Evolutionary conservation across 73 alveolate genomes (phyloP), one percentile per base, ranked within the genome.

Genomic region (Paramecium sexaurelia): DNA sequence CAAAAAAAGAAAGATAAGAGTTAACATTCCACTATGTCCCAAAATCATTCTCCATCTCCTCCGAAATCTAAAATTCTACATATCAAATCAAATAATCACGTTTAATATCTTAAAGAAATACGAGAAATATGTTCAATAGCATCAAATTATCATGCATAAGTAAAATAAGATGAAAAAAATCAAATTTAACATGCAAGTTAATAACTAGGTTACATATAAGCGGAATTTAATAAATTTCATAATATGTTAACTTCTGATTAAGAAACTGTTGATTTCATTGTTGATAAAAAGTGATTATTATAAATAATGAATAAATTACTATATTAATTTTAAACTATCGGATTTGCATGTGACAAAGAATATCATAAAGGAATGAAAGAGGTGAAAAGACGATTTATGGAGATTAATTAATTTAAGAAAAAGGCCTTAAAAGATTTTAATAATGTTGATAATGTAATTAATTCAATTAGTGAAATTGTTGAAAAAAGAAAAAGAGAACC

Each of bases 171-270:
- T 78, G 40, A 78, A 39, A 41, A 19, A 19, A 41, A 78, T n/a
- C 45, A 78, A 41, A 78, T 78, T 17, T 29, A 78, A 13, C 61
- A 78, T 22, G 29, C 90, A 8, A 22, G 39, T 24, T 20, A 78
- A 22, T 15, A 78, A 17, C 36, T 78, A 4, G 55, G 55, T 40
- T 32, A 22, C 26, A 78, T 78, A 0, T 40, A 78, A 41, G 90
- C 90, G 7, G 69, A 78, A 41, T 43, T 78, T 26, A 24, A 78
- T 45, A 78, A 78, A 45, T 78, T 40, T 41, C 90, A 78, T n/a
- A 24, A 78, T 10, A 78, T 78, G 90, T 43, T 78, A 7, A 78
- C 90, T 5, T 19, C 71, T 0, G 90, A 78, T 78, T 78, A 41
- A 41, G 90, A 78, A 55, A 78, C 67, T 51, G 67, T 51, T 22